A percentile compares a stretch with the other conserved stretches of the same genome.
phyloP scores from a whole-genome alignment of 768 basidiomycete genomes.

The Collybia sp. region DNA sequence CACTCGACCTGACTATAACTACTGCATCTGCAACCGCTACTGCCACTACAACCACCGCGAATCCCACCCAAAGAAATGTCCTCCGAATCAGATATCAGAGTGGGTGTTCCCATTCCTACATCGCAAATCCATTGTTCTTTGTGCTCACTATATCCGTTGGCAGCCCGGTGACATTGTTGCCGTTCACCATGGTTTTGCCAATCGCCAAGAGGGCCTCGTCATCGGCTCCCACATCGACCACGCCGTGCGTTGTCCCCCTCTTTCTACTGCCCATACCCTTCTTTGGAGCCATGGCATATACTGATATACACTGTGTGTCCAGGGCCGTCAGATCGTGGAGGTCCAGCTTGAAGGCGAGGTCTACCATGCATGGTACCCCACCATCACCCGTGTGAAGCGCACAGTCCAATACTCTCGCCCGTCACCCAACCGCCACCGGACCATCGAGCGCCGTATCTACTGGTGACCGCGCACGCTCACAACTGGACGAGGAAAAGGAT shows the following conservation, averaged over 20 bases:
- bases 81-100: constrained; percentile 31
- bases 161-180: constrained; percentile 82
- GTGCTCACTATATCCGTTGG: background rate
- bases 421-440: constrained; percentile 36
- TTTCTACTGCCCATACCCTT: background rate
- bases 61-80: constrained; percentile 21
- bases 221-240: constrained; percentile 71
- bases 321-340: constrained; percentile 83
- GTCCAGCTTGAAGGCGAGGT: constrained; percentile 74
- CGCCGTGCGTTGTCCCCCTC: constrained; percentile 40
- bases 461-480: constrained; percentile 41
- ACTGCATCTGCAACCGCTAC: constrained; percentile 1
- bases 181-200: constrained; percentile 58
- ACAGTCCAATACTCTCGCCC: constrained; percentile 60
- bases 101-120: constrained; percentile 9
- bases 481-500: too few relatives aligned
- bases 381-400: constrained; percentile 73
- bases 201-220: constrained; percentile 76
- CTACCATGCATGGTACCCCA: constrained; percentile 75
- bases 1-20: constrained; percentile 6
- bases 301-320: constrained; percentile 4
- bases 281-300: too few relatives aligned
- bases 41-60: constrained; percentile 1
- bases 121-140: background rate
- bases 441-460: constrained; percentile 71